These are phyloP conservation scores for Lecanicillium sp. DNA, from an alignment of 2,329 filamentous ascomycete species.

Conservation along the genomic window DNA sequence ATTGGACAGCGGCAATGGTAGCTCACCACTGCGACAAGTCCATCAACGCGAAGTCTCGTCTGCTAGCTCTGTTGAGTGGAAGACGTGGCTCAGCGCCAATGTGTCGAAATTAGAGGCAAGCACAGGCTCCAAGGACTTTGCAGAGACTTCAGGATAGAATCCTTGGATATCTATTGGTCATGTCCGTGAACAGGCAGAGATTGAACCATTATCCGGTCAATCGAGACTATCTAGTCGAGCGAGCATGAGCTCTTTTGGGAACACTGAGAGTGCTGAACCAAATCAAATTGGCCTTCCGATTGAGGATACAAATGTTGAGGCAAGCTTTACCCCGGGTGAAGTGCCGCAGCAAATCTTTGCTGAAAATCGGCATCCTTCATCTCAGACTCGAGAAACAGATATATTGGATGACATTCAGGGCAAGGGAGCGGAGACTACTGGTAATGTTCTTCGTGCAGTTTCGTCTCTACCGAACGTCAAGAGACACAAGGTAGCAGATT, in stretches of 20 bases:
- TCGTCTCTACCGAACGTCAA: slow-evolving; percentile 17
- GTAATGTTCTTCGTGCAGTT: slow-evolving; percentile 14
- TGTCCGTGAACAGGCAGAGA: slow-evolving; percentile 41
- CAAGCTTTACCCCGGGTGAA: too few species aligned
- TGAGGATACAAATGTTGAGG: too few species aligned
- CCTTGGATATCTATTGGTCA: slow-evolving; percentile 24
- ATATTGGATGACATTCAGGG: slow-evolving; percentile 9
- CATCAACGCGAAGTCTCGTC: slow-evolving; percentile 30
- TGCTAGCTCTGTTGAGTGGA: slow-evolving; percentile 45
- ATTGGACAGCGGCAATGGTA: too few species aligned
- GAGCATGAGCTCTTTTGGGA: too few species aligned
- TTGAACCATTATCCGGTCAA: slow-evolving; percentile 21
- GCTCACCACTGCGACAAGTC: slow-evolving; percentile 3
- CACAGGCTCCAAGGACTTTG: slow-evolving; percentile 5
- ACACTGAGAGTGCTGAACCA: too few species aligned
- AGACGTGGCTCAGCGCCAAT: slow-evolving; percentile 44
- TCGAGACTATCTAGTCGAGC: too few species aligned
- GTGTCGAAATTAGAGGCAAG: slow-evolving; percentile 35
- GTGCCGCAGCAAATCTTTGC: too few species aligned
- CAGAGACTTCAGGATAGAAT: slow-evolving; percentile 6
- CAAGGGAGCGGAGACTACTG: slow-evolving; percentile 3
- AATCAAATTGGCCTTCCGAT: background rate
- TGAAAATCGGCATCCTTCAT: too few species aligned
- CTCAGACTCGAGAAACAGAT: slow-evolving; percentile 2
- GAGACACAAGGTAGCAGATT: background rate